Conservation (phyloP, 305 asterid species). For the Petunia hybrid region DNA sequence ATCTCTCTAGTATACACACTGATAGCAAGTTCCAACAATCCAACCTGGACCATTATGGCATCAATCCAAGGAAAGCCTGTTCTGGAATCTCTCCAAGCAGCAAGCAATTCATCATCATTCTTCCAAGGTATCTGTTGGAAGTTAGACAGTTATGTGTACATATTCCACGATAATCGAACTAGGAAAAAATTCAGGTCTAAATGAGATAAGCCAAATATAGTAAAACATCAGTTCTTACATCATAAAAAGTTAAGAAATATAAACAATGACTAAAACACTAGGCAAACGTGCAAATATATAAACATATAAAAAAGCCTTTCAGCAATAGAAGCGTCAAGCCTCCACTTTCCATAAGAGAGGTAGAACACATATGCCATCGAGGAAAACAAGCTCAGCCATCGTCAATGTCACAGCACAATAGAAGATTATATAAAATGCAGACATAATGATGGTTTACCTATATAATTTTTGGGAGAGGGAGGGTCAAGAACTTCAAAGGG, state of each 20-base stretch:
- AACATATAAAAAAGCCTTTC: neutral
- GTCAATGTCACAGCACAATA: neutral
- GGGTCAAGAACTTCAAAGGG: neutral
- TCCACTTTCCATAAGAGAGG: neutral
- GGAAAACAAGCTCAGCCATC: constrained; percentile 5
- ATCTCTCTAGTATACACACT: constrained; percentile 10
- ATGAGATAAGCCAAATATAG: neutral
- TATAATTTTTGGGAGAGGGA: neutral
- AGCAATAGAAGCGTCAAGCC: neutral
- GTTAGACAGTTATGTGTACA: neutral
- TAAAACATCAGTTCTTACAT: neutral
- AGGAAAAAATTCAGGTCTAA: neutral
- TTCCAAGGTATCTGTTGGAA: constrained; percentile 85
- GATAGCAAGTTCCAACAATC: constrained; percentile 26
- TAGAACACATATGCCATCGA: neutral
- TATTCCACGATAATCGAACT: neutral
- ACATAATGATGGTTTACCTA: neutral
- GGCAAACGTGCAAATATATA: neutral
- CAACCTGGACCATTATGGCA: constrained; percentile 93
- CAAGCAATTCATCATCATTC: constrained; percentile 68
- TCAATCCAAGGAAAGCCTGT: constrained; percentile 99
- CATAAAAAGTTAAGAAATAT: neutral
- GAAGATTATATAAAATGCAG: neutral
- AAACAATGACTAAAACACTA: neutral
- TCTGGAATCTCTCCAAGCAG: constrained; percentile 93